Evolutionary conservation across 2,329 filamentous ascomycete genomes (phyloP), one percentile per base, ranked within the genome.

Genomic region (Cadophora sp.): DNA sequence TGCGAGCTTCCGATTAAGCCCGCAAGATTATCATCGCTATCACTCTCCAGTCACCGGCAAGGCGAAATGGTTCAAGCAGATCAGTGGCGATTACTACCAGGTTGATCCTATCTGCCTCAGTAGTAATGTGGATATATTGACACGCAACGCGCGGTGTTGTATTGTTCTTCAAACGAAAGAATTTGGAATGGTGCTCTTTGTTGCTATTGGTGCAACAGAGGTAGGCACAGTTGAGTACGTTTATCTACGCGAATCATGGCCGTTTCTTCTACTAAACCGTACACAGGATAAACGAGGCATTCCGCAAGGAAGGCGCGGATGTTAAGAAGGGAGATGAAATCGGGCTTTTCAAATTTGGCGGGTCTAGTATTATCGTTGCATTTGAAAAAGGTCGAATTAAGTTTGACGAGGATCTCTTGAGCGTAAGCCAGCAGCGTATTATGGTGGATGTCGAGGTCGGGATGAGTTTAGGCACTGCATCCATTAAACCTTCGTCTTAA

Each of bases 71-170:
- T 80, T 77, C 62, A 76, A 77, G 59, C 76, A 76, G n/a, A 77
- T 83, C n/a, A 78, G 79, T 1, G 80, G 81, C 0, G 77, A 80
- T 61, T 82, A 82, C 68, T 82, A 81, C 64, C 75, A 80, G 61
- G 79, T 83, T 37, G 79, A 82, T 70, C 78, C 81, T 26, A 37
- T 66, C 22, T 48, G 9, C 29, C 46, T 26, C 12, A 53, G 12
- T 14, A 26, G 50, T 26, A 12, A 53, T 26, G n/a, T 26, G 27
- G 50, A 53, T 26, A 43, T 43, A 43, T 19, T 19, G 40, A 43
- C 40, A 43, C 40, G 40, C 16, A 43, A 43, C 40, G 14, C 40
- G 40, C 40, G 40, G 40, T 43, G 6, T 43, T 43, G 14, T 43
- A 19, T 43, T 43, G 12, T 43, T 43, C 16, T 43, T 43, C 12